These are phyloP conservation scores for Amphicarpaea edgeworthii DNA, from an alignment of 306 rosid genomes.

Conservation along the genomic window DNA sequence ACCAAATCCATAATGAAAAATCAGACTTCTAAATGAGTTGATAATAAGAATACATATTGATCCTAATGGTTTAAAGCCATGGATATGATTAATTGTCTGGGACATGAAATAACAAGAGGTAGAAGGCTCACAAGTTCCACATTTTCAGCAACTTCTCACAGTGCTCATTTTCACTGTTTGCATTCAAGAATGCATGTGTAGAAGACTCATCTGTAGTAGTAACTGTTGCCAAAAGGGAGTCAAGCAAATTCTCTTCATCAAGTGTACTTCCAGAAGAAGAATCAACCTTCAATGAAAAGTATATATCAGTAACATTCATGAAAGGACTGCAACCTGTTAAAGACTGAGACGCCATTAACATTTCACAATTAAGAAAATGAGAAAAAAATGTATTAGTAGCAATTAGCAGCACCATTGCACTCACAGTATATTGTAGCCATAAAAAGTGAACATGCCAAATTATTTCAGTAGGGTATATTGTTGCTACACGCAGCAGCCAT, in stretches of 20 bases:
- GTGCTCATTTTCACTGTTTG: conserved; percentile 59
- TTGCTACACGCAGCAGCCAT: background rate
- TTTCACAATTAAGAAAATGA: conserved; percentile 1
- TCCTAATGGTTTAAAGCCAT: background rate
- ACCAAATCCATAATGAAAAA: conserved; percentile 46
- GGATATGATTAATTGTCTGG: background rate
- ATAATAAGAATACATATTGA: background rate
- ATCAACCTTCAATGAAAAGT: conserved; percentile 56
- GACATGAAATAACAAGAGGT: background rate
- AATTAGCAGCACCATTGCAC: background rate
- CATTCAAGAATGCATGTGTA: conserved; percentile 65
- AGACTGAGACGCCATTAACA: conserved; percentile 8
- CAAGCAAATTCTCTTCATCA: conserved; percentile 68
- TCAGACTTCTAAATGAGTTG: conserved; percentile 7
- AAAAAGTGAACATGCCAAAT: background rate
- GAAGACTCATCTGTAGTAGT: conserved; percentile 53
- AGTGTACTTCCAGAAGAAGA: conserved; percentile 52
- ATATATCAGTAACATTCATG: conserved; percentile 20
- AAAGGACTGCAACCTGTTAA: conserved; percentile 10
- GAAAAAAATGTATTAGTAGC: background rate
- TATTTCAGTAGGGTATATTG: background rate
- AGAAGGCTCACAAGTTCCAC: conserved; percentile 72
- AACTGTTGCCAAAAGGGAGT: conserved; percentile 65
- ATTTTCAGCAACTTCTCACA: conserved; percentile 66
- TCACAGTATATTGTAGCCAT: background rate